Base-by-base conservation (phyloP, 228 moss, liverwort and hornwort genomes). In the Sphagnum fallax region DNA sequence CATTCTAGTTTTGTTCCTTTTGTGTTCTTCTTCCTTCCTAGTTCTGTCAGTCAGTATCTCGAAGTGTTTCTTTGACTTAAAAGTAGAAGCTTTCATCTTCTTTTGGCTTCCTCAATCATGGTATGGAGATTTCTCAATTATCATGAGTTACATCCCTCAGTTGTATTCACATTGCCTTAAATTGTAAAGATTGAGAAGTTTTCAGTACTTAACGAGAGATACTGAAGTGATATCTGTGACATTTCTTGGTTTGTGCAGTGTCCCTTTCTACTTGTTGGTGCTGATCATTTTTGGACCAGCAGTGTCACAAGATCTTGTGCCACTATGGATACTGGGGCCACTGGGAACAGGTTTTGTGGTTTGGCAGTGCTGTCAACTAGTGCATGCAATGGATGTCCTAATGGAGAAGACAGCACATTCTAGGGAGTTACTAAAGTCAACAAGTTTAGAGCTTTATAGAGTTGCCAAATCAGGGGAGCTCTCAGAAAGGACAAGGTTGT, bases 251-350 rank as follows among this genome's bases (percentile, higher is more conserved):
- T 74, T 76, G 65, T 89, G 91, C 91, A 97, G 93, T 75, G 72
- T 73, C 67, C 79, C 78, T 64, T 75, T 86, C 62, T 98, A 52
- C 70, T 70, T 92, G 79, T 79, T 82, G 73, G 81, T 98, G 64
- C 81, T 85, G 15, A 18, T 82, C 72, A 55, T 71, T 50, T 90
- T 81, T 73, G 97, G 97, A 69, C 14, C 79, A 48, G n/a, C 67
- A 50, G 92, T 76, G 13, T 83, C 87, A 52, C 88, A 83, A 75
- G 94, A 98, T 67, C 72, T 98, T 32, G 18, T 86, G 49, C 97
- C 97, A 53, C 78, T 91, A 48, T 98, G 97, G 93, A 84, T 98
- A 61, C 77, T 98, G 50, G 97, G 97, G 63, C 90, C 93, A 50
- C 51, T 93, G 58, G 66, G 84, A 52, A 92, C 81, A 47, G 81